Conservation (phyloP, 148 eudicot species). For the Mesembryanthemum crystallinum region DNA sequence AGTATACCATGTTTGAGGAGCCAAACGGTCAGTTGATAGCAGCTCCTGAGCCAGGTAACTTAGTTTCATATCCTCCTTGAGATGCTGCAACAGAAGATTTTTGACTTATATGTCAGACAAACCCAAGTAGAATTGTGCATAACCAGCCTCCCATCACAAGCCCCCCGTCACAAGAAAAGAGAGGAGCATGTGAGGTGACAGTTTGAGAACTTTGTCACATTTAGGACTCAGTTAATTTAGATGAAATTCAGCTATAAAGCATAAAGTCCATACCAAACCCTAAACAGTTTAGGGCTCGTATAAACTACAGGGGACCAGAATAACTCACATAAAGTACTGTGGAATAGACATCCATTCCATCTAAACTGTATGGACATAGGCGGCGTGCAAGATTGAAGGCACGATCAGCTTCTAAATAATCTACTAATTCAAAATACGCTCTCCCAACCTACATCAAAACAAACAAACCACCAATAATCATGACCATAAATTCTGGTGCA, state of each 20-base stretch:
- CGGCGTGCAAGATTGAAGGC: constrained; percentile 88
- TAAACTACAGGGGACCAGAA: background rate
- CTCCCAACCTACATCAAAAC: constrained; percentile 69
- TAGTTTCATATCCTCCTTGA: constrained; percentile 95
- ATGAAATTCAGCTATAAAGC: background rate
- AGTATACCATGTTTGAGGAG: constrained; percentile 91
- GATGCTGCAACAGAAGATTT: constrained; percentile 53
- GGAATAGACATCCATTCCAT: constrained; percentile 95
- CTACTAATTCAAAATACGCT: constrained; percentile 86
- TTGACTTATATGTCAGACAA: constrained; percentile 6
- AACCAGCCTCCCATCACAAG: background rate
- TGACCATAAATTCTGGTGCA: background rate
- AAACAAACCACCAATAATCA: background rate
- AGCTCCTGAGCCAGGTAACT: constrained; percentile 98
- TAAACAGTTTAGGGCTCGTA: background rate
- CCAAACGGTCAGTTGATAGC: constrained; percentile 85
- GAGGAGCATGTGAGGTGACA: background rate
- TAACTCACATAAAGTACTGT: constrained; percentile 89
- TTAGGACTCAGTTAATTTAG: background rate
- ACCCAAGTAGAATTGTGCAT: too few species aligned
- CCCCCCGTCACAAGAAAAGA: background rate
- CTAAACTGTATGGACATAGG: constrained; percentile 85
- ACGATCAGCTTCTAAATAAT: constrained; percentile 92
- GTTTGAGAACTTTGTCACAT: background rate
- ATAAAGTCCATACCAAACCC: background rate